Evolutionary conservation across 768 basidiomycete genomes (phyloP), one percentile per base, ranked within the genome.

Genomic region (Pleurotus eryngii): DNA sequence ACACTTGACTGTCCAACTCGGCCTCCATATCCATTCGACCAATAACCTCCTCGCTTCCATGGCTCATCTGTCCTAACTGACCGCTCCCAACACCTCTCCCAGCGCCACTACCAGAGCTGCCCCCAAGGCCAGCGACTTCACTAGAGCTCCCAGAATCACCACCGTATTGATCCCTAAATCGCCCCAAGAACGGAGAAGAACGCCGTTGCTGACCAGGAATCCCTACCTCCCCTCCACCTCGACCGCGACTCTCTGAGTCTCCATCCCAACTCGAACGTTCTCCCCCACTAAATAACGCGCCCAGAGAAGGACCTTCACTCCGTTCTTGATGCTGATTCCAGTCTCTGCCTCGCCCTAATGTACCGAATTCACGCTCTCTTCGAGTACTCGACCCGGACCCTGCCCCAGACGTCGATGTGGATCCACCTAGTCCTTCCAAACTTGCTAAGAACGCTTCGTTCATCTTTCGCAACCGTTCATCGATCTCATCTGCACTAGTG

Each of bases 371-470:
- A 11, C 39, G 42, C 40, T 42, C 56, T 38, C 18, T 50, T 46
- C 35, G 26, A 11, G 48, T 38, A 26, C 46, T 37, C n/a, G 49
- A 43, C 20, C 58, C 57, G 8, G 69, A n/a, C 5, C 58, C 46
- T 47, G 58, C 49, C 40, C 53, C 61, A 9, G 49, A 58, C 46
- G 56, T 45, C 20, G 62, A 59, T 43, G 47, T 46, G 14, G 74
- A 70, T 1, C 72, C 70, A 2, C 78, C 80, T 1, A 90, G 71
- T 15, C 84, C 85, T 57, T 84, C 82, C 30, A 91, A 70, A 48
- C 84, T 87, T 56, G 78, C 80, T 63, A 83, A 60, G 67, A 91
- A 91, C 42, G 76, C 73, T 61, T 85, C 85, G 57, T 88, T 82
- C 89, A 90, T 87, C 69, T 76, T 75, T 47, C 71, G 72, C 54